These are phyloP conservation scores for Hansenula lynferdii DNA, from an alignment of 1,139 yeast genomes.

Conservation along the genomic window DNA sequence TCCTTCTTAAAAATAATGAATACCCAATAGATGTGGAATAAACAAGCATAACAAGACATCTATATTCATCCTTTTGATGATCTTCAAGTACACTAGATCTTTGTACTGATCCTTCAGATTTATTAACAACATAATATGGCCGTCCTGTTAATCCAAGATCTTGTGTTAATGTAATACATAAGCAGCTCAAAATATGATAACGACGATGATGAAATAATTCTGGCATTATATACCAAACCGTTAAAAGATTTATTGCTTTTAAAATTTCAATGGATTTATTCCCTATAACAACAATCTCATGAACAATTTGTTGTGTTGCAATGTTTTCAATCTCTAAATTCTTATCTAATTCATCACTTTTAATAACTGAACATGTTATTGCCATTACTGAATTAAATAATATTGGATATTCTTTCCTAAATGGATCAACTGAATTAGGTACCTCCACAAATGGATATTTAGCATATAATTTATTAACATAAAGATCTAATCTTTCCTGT, in stretches of 20 bases:
- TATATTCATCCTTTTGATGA: constrained; percentile 33
- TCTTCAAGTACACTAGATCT: constrained; percentile 25
- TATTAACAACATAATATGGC: constrained; percentile 36
- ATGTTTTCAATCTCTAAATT: constrained; percentile 49
- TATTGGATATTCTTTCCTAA: constrained; percentile 51
- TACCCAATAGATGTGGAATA: constrained; percentile 49
- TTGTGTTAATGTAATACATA: constrained; percentile 66
- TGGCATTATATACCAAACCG: constrained; percentile 81
- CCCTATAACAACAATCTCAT: constrained; percentile 68
- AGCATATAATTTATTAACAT: constrained; percentile 34
- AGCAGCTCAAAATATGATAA: constrained; percentile 61
- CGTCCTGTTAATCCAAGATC: constrained; percentile 71
- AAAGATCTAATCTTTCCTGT: constrained; percentile 36
- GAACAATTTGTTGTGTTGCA: constrained; percentile 52
- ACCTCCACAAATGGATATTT: constrained; percentile 53
- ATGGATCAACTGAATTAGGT: constrained; percentile 36
- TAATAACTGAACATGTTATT: constrained; percentile 42
- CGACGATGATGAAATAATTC: constrained; percentile 78
- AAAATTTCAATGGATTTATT: constrained; percentile 65
- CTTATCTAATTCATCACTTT: constrained; percentile 24
- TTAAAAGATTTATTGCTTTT: constrained; percentile 54
- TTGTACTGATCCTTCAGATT: constrained; percentile 33
- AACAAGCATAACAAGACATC: constrained; percentile 41
- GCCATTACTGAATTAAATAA: constrained; percentile 64
- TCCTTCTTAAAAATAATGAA: constrained; percentile 48